These are phyloP conservation scores for Begonia fuchsioides DNA, from an alignment of 306 rosid genomes.

Conservation along the genomic window DNA sequence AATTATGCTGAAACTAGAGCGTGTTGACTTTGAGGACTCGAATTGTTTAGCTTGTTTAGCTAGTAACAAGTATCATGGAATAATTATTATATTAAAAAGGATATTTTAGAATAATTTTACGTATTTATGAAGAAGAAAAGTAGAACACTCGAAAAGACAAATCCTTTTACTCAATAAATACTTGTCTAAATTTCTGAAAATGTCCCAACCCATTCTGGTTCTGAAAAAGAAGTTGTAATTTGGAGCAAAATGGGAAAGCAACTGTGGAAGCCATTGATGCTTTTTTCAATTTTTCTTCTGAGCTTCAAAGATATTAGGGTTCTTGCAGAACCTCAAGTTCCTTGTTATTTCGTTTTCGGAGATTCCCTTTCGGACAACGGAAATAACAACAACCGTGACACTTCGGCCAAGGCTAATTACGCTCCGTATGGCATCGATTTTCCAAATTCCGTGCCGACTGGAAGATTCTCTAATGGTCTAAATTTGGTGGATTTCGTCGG, in stretches of 20 bases:
- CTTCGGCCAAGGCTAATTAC: conserved; percentile 6
- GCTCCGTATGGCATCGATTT: conserved; percentile 18
- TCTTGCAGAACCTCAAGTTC: conserved; percentile 1
- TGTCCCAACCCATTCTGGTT: too few species aligned
- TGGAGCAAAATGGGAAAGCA: not conserved
- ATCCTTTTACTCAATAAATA: too few species aligned
- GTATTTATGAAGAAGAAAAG: too few species aligned
- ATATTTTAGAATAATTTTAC: too few species aligned
- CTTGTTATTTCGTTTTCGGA: conserved; percentile 17
- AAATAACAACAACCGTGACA: conserved; percentile 7
- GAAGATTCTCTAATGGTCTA: conserved; percentile 44
- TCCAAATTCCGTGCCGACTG: conserved; percentile 8
- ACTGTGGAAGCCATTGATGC: not conserved
- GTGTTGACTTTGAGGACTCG: too few species aligned
- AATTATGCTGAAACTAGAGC: too few species aligned
- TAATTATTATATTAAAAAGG: too few species aligned
- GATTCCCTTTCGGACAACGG: conserved; percentile 17
- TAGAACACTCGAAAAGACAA: too few species aligned
- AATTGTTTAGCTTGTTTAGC: too few species aligned
- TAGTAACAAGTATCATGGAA: too few species aligned
- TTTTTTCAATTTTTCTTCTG: not conserved
- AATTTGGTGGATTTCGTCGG: conserved; percentile 34
- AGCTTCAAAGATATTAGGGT: not conserved
- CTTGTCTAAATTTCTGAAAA: too few species aligned
- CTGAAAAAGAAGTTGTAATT: too few species aligned